phyloP scores from a whole-genome alignment of 768 basidiomycete genomes.

The Boletus barrowsii region DNA sequence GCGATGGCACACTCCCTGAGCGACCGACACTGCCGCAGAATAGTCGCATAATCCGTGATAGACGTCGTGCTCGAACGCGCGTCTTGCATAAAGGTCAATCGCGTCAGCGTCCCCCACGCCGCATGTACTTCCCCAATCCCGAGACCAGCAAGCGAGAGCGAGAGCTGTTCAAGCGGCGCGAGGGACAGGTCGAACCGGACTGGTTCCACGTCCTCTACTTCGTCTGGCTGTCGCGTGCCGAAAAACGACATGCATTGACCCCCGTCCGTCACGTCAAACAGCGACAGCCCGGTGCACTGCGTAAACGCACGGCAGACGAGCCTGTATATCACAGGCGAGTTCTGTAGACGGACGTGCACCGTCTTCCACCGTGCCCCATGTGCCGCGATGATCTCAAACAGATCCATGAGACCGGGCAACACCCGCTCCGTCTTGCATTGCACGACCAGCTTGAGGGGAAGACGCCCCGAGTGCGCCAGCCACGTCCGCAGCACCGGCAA shows the following conservation, averaged over 20 bases:
- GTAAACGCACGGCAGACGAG: constrained; percentile 9
- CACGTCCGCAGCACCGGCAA: constrained; percentile 19
- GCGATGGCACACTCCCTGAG: constrained; percentile 22
- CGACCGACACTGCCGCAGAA: constrained; percentile 20
- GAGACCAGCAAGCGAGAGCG: constrained; percentile 21
- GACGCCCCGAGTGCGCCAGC: constrained; percentile 20
- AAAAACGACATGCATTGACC: constrained; percentile 14
- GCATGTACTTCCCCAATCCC: constrained; percentile 12
- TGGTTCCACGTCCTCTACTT: constrained; percentile 1
- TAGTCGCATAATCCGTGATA: constrained; percentile 16
- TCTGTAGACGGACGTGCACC: constrained; percentile 20
- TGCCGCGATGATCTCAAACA: constrained; percentile 18
- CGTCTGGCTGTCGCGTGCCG: neutral
- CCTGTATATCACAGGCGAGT: constrained; percentile 13
- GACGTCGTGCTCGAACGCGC: constrained; percentile 18
- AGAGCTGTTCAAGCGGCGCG: constrained; percentile 13
- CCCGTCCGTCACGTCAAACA: constrained; percentile 19
- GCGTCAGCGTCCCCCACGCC: constrained; percentile 20
- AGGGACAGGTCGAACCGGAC: constrained; percentile 13
- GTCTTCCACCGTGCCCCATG: constrained; percentile 19
- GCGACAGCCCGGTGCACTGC: constrained; percentile 15
- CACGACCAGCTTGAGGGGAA: constrained; percentile 19
- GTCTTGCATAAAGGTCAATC: constrained; percentile 24
- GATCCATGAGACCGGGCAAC: constrained; percentile 17
- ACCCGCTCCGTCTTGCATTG: constrained; percentile 20